Evolutionary conservation across 129 eudicot species (phyloP).

Genomic region (Centella asiatica): DNA sequence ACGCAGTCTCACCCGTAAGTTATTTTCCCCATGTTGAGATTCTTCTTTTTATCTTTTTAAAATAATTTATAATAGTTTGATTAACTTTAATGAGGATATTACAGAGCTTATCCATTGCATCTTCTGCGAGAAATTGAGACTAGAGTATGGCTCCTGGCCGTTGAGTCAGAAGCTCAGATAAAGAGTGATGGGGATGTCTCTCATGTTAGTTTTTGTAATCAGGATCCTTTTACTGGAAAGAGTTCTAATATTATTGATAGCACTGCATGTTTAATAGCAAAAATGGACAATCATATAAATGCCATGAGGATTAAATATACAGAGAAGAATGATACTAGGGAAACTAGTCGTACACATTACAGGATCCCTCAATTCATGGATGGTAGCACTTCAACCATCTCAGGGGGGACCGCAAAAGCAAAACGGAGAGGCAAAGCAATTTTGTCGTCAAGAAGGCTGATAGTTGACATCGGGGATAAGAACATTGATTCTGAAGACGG

Average conservation of each 20-base stretch:
- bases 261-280: constrained; percentile 65
- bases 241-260: constrained; percentile 61
- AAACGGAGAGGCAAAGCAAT: constrained; percentile 64
- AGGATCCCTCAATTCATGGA: constrained; percentile 41
- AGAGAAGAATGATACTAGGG: constrained; percentile 35
- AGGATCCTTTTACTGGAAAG: constrained; percentile 45
- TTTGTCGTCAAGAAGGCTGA: constrained; percentile 40
- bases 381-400: constrained; percentile 27
- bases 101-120: constrained; percentile 72
- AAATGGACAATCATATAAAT: constrained; percentile 84
- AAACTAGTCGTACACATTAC: constrained; percentile 27
- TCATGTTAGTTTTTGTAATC: constrained; percentile 25
- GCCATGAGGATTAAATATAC: constrained; percentile 30
- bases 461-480: constrained; percentile 48
- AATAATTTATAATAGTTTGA: background rate
- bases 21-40: background rate
- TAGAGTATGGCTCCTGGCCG: constrained; percentile 96
- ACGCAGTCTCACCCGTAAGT: constrained; percentile 85
- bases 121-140: constrained; percentile 94
- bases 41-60: background rate
- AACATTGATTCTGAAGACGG: constrained; percentile 47
- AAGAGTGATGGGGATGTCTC: constrained; percentile 65
- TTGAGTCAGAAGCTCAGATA: constrained; percentile 88
- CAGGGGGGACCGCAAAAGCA: constrained; percentile 38
- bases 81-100: background rate